phyloP scores from a whole-genome alignment of 2,329 filamentous ascomycete genomes.

The Botrytis medusae region DNA sequence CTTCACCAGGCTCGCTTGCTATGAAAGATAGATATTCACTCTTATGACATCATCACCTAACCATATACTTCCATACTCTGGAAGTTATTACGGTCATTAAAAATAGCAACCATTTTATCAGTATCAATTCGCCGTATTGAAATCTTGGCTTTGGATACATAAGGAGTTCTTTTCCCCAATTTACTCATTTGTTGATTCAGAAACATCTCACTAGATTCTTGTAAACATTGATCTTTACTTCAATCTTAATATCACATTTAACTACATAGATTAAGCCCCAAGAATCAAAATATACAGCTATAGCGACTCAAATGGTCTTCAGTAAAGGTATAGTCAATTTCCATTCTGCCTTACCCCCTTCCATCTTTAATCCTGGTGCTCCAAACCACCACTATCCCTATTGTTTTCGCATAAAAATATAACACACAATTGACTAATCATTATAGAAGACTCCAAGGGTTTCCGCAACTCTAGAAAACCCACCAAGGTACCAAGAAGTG shows the following conservation, averaged over 20 bases:
- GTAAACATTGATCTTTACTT: not conserved
- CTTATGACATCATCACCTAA: not conserved
- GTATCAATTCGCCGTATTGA: not conserved
- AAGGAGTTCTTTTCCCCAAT: not conserved
- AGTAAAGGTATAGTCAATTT: not conserved
- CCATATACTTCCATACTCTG: not conserved
- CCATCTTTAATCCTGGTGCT: not conserved
- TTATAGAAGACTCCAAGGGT: not conserved
- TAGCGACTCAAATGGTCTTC: not conserved
- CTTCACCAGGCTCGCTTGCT: not conserved
- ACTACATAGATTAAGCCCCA: not conserved
- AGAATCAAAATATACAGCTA: not conserved
- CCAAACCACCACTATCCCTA: too few species aligned
- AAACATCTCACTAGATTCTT: not conserved
- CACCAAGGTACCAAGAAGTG: not conserved
- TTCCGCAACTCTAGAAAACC: not conserved
- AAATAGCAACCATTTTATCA: not conserved
- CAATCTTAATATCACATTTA: not conserved
- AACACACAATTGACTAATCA: not conserved
- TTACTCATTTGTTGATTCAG: not conserved
- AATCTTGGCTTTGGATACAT: not conserved
- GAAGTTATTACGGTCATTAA: not conserved
- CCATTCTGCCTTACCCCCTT: accelerated
- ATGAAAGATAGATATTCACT: not conserved
- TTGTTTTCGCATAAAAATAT: too few species aligned